Conservation (phyloP, 257 asterid genomes). For the Striga asiatica region DNA sequence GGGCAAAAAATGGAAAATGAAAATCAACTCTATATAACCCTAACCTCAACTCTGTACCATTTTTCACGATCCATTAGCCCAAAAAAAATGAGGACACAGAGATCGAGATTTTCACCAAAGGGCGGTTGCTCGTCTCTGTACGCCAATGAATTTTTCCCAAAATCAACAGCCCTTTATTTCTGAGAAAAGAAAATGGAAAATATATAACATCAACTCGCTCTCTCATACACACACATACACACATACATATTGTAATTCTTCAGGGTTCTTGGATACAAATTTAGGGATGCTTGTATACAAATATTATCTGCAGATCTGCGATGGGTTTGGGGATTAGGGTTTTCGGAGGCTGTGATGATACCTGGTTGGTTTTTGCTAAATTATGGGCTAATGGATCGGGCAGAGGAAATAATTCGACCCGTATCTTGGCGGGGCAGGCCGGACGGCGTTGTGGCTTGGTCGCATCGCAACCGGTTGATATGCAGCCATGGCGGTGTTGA, state of each 20-base stretch:
- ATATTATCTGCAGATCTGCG: not conserved
- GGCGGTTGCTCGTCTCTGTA: constrained; percentile 44
- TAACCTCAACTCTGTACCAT: not conserved
- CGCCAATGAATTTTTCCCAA: constrained; percentile 12
- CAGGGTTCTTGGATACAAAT: too few species aligned
- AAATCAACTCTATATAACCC: not conserved
- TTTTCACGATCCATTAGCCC: constrained; percentile 18
- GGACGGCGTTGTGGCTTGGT: too few species aligned
- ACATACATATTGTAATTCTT: too few species aligned
- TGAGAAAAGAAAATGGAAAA: too few species aligned
- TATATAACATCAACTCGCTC: too few species aligned
- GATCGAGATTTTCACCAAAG: constrained; percentile 22
- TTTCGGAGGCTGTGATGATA: constrained; percentile 13
- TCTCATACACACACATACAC: too few species aligned
- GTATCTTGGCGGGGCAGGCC: constrained; percentile 28
- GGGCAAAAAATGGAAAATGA: not conserved
- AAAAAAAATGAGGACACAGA: constrained; percentile 10
- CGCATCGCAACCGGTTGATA: too few species aligned
- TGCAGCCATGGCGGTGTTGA: too few species aligned
- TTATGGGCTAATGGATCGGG: constrained; percentile 22
- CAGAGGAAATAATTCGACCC: constrained; percentile 15
- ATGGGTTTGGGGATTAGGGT: not conserved
- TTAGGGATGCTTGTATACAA: too few species aligned
- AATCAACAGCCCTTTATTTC: constrained; percentile 19
- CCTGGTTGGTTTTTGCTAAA: not conserved